These are phyloP conservation scores for Tagetes patula DNA, from an alignment of 129 eudicot species.

Conservation along the genomic window DNA sequence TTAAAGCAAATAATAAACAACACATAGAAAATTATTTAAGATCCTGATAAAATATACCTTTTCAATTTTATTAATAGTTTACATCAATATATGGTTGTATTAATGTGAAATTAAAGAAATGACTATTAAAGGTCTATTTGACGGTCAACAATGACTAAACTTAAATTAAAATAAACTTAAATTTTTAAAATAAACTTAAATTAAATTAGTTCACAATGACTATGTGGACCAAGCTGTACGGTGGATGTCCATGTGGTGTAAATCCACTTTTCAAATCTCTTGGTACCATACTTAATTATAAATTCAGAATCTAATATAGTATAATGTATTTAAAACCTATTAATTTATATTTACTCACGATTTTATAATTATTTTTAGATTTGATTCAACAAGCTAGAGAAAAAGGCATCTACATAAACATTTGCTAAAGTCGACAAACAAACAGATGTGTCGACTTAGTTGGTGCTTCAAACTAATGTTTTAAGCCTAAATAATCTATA, in stretches of 20 bases:
- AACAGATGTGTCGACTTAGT: background rate
- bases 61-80: background rate
- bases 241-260: conserved; percentile 34
- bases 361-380: background rate
- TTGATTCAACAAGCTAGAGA: background rate
- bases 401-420: background rate
- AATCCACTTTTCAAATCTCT: conserved; percentile 17
- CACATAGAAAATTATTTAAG: background rate
- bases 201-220: background rate
- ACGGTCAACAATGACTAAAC: conserved; percentile 25
- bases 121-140: conserved; percentile 4
- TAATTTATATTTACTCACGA: background rate
- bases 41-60: background rate
- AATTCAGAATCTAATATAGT: too few species aligned
- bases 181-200: too few species aligned
- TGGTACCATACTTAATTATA: conserved; percentile 15
- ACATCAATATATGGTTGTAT: background rate
- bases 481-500: too few species aligned
- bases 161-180: too few species aligned
- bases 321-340: conserved; percentile 9
- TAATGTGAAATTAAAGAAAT: conserved; percentile 10
- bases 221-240: conserved; percentile 37
- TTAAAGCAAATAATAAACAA: too few species aligned
- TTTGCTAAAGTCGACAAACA: background rate
- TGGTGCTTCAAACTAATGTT: too few species aligned